Percentiles rank a stretch among this genome's conserved stretches.
phyloP scores from a whole-genome alignment of 2,329 filamentous ascomycete species.

The Ascomycota sp. region DNA sequence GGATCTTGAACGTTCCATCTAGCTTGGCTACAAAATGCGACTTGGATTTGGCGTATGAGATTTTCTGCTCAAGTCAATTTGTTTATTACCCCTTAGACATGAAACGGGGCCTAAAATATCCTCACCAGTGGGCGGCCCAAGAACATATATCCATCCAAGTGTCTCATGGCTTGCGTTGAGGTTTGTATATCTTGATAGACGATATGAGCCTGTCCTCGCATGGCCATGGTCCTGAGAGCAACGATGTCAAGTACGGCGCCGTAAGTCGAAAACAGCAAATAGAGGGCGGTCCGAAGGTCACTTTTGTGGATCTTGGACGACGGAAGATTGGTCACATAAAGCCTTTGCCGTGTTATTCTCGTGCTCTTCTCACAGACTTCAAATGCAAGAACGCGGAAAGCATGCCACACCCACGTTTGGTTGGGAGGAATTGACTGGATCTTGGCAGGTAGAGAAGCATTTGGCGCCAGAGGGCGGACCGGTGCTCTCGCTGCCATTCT shows the following conservation, averaged over 20 bases:
- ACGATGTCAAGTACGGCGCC: slow-evolving; percentile 83
- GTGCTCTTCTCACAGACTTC: no score
- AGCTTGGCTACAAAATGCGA: slow-evolving; percentile 77
- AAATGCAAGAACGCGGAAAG: slow-evolving; percentile 2
- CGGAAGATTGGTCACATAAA: slow-evolving; percentile 71
- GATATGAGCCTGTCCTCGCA: slow-evolving; percentile 89
- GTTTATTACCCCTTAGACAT: not conserved
- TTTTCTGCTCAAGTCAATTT: slow-evolving; percentile 36
- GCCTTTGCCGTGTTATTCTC: slow-evolving; percentile 22
- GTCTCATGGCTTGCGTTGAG: slow-evolving; percentile 83
- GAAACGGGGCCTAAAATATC: slow-evolving; percentile 3
- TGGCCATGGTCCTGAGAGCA: slow-evolving; percentile 67
- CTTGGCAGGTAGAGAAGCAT: slow-evolving; percentile 23
- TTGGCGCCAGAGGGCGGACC: slow-evolving; percentile 17
- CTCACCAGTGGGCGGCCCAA: slow-evolving; percentile 67
- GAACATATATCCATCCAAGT: slow-evolving; percentile 66
- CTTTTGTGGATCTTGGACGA: slow-evolving; percentile 76
- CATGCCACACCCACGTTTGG: slow-evolving; percentile 37
- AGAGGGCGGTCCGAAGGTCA: slow-evolving; percentile 68
- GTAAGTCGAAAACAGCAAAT: slow-evolving; percentile 85
- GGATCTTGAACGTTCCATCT: slow-evolving; percentile 67
- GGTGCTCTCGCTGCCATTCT: slow-evolving; percentile 17
- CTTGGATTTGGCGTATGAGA: slow-evolving; percentile 74
- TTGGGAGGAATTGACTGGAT: slow-evolving; percentile 40
- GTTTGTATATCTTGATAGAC: slow-evolving; percentile 75